Evolutionary conservation across 352 stramenopile genomes (phyloP).

Genomic region (Bremia lactucae): DNA sequence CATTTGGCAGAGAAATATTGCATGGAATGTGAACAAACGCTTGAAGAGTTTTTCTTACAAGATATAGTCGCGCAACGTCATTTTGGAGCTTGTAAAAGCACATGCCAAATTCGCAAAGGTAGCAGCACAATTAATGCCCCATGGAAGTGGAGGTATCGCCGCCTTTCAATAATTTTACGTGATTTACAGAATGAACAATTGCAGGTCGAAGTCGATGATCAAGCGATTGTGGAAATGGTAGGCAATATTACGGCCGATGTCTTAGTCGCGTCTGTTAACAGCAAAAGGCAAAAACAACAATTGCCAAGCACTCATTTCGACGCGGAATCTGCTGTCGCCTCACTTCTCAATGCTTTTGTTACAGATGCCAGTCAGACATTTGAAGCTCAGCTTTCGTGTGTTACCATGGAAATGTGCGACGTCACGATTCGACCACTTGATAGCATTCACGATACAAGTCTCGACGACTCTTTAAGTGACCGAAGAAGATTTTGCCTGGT

Average conservation of each 20-base stretch:
- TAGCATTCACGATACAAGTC: slow-evolving; percentile 10
- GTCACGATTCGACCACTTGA: slow-evolving; percentile 5
- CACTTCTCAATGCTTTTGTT: slow-evolving; percentile 28
- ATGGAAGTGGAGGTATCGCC: slow-evolving; percentile 37
- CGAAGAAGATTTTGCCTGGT: slow-evolving; percentile 8
- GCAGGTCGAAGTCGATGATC: slow-evolving; percentile 21
- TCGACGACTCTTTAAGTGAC: neutral
- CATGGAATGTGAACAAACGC: slow-evolving; percentile 24
- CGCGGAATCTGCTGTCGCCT: slow-evolving; percentile 15
- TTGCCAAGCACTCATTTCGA: slow-evolving; percentile 11
- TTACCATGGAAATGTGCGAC: neutral
- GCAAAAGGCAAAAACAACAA: neutral
- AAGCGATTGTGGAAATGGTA: slow-evolving; percentile 26
- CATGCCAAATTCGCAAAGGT: slow-evolving; percentile 18
- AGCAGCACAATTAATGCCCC: slow-evolving; percentile 8
- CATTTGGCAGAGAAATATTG: slow-evolving; percentile 40
- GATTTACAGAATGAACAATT: slow-evolving; percentile 25
- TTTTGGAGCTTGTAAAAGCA: slow-evolving; percentile 29
- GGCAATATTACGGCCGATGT: slow-evolving; percentile 39
- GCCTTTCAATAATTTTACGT: slow-evolving; percentile 28
- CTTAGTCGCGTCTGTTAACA: slow-evolving; percentile 13
- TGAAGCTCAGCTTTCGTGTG: slow-evolving; percentile 21
- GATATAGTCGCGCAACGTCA: slow-evolving; percentile 6
- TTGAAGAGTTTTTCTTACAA: slow-evolving; percentile 18
- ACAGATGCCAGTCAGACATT: slow-evolving; percentile 28